Evolutionary conservation across 495 filamentous ascomycete species (phyloP).

Genomic region (Podospora appendiculata): DNA sequence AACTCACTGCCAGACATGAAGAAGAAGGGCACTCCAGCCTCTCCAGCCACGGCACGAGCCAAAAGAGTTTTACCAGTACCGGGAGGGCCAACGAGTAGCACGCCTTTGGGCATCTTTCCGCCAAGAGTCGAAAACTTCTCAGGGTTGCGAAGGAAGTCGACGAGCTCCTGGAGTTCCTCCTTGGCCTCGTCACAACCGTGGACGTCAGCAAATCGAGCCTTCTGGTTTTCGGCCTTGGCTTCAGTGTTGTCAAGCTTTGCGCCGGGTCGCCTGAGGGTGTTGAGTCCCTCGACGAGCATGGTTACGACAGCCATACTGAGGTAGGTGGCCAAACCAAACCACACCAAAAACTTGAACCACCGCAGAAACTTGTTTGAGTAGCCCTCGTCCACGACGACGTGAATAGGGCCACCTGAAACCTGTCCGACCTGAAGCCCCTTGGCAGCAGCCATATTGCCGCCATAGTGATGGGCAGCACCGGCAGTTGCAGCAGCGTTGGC

Average conservation of each 20-base stretch:
- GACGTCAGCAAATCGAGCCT: constrained; percentile 83
- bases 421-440: constrained; percentile 17
- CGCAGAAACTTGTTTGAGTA: constrained; percentile 70
- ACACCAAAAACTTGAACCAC: constrained; percentile 80
- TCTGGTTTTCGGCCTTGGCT: constrained; percentile 85
- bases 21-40: constrained; percentile 97
- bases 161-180: constrained; percentile 93
- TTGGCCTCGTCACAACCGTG: constrained; percentile 98
- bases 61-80: constrained; percentile 98
- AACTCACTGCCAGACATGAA: constrained; percentile 99
- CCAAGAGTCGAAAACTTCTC: constrained; percentile 86
- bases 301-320: constrained; percentile 66
- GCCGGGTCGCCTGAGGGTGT: constrained; percentile 68
- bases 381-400: constrained; percentile 95
- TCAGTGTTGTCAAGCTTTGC: constrained; percentile 61
- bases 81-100: constrained; percentile 88
- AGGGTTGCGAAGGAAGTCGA: constrained; percentile 90
- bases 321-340: constrained; percentile 69
- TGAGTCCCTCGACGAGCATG: constrained; percentile 69
- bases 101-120: constrained; percentile 94
- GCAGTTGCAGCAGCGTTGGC: constrained; percentile 83
- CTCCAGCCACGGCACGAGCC: constrained; percentile 90
- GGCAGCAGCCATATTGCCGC: constrained; percentile 53
- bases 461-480: constrained; percentile 64
- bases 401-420: constrained; percentile 64